phyloP scores from a whole-genome alignment of 139 green algal species.

The Coelastrella sp. region DNA sequence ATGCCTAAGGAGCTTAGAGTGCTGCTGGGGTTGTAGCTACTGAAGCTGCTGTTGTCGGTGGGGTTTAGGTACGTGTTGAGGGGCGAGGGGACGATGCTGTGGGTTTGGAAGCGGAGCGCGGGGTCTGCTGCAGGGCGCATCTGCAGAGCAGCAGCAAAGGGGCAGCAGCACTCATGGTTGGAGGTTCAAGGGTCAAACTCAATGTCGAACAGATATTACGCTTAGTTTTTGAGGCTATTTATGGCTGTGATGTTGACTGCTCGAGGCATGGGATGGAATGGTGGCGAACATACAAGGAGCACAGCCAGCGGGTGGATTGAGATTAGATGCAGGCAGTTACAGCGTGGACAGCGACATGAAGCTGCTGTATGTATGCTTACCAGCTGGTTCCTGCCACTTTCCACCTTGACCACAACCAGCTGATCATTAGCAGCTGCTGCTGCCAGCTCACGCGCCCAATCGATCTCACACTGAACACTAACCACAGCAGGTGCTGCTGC shows the following conservation, averaged over 20 bases:
- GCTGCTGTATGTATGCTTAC: background rate
- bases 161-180: background rate
- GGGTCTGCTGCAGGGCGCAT: constrained; percentile 4
- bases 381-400: background rate
- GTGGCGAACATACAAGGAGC: background rate
- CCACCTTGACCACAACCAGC: constrained; percentile 42
- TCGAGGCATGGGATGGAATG: background rate
- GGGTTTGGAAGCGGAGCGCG: constrained; percentile 25
- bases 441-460: constrained; percentile 26
- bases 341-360: background rate
- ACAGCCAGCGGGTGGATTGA: background rate
- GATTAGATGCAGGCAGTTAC: background rate
- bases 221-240: too few species aligned
- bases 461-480: background rate
- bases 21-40: background rate
- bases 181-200: background rate
- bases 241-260: too few species aligned
- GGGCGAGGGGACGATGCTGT: constrained; percentile 9
- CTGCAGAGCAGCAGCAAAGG: background rate
- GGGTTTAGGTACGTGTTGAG: constrained; percentile 20
- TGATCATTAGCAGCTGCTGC: constrained; percentile 25
- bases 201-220: too few species aligned
- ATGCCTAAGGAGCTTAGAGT: background rate
- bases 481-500: background rate
- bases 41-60: background rate